phyloP scores from a whole-genome alignment of 371 early-diverging fungal genomes.

The Synchytrium microbalum region DNA sequence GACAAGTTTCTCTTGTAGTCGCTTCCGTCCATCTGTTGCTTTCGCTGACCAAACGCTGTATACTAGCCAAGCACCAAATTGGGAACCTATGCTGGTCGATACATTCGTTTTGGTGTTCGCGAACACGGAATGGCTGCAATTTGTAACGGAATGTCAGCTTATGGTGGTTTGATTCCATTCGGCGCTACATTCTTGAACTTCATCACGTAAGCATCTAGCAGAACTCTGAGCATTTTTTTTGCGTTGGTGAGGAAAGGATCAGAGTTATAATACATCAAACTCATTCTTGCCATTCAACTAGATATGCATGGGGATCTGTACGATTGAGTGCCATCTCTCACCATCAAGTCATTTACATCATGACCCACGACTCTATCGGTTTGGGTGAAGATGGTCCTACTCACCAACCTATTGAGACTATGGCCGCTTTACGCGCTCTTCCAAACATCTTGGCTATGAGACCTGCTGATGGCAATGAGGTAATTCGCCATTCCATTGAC shows the following conservation, averaged over 20 bases:
- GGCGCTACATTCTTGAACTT: constrained; percentile 98
- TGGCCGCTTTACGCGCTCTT: constrained; percentile 87
- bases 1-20: neutral
- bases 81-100: constrained; percentile 82
- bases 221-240: constrained; percentile 3
- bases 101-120: constrained; percentile 96
- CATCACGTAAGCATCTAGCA: constrained; percentile 49
- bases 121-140: constrained; percentile 98
- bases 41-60: neutral
- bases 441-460: constrained; percentile 87
- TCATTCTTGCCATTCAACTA: constrained; percentile 21
- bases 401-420: constrained; percentile 99
- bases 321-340: constrained; percentile 88
- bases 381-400: constrained; percentile 98
- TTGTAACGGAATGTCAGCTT: constrained; percentile 91
- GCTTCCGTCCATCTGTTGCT: constrained; percentile 2
- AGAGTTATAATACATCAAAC: neutral
- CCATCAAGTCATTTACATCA: constrained; percentile 87
- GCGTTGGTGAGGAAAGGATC: constrained; percentile 14
- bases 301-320: constrained; percentile 73
- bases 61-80: constrained; percentile 46
- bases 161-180: constrained; percentile 85
- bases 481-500: constrained; percentile 27
- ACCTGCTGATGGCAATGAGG: constrained; percentile 97
- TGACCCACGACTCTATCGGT: constrained; percentile 99